A percentile compares a stretch with the other conserved stretches of the same genome.
Evolutionary conservation across 1,139 yeast genomes (phyloP).

Genomic region (Lodderomyces metapsilosis): DNA sequence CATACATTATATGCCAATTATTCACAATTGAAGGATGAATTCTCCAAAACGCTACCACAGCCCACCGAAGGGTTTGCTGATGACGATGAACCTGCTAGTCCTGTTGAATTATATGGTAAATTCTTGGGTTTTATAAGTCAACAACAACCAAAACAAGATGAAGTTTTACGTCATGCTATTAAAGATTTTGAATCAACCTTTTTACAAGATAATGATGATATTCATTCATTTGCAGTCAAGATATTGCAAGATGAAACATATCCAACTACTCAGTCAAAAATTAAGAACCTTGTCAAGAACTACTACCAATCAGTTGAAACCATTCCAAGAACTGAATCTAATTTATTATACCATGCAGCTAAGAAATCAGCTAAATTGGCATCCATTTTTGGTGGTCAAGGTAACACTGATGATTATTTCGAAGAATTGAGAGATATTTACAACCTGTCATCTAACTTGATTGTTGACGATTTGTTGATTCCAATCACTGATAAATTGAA

Average conservation of each 20-base stretch:
- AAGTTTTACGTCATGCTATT: conserved; percentile 67
- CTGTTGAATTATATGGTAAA: conserved; percentile 81
- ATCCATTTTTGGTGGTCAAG: conserved; percentile 98
- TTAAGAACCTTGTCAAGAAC: conserved; percentile 71
- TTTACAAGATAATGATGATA: conserved; percentile 59
- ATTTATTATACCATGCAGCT: conserved; percentile 44
- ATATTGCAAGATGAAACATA: conserved; percentile 51
- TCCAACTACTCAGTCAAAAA: conserved; percentile 70
- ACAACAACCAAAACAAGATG: conserved; percentile 19
- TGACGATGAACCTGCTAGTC: conserved; percentile 86
- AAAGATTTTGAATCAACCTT: conserved; percentile 83
- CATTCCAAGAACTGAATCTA: conserved; percentile 52
- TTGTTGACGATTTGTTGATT: conserved; percentile 71
- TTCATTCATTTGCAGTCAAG: conserved; percentile 83
- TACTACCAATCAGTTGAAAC: conserved; percentile 53
- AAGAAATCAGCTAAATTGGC: conserved; percentile 55
- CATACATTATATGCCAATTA: conserved; percentile 75
- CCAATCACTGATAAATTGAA: conserved; percentile 69
- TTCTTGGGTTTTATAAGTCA: conserved; percentile 79
- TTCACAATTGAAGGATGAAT: conserved; percentile 86
- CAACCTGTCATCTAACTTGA: conserved; percentile 70
- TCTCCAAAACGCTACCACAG: conserved; percentile 71
- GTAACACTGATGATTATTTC: conserved; percentile 95
- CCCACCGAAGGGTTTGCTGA: conserved; percentile 83
- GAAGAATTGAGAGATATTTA: conserved; percentile 91